Conservation (phyloP, 2,329 filamentous ascomycete genomes). For the Ceratocystiopsis sp. region DNA sequence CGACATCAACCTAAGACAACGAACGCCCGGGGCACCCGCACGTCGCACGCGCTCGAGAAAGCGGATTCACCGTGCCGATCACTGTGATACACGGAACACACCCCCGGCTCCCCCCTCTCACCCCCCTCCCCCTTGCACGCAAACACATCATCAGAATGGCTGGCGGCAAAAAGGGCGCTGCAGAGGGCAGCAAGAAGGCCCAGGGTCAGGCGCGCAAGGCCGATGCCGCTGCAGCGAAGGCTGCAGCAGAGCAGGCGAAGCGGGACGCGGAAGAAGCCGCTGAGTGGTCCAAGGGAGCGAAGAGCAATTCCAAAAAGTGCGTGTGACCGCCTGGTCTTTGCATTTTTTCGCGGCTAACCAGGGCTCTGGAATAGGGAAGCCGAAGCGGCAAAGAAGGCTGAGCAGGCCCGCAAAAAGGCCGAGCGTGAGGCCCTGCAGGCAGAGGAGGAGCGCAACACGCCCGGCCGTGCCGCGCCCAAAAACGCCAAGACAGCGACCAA, state of each 20-base stretch:
- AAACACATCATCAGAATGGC: slow-evolving; percentile 33
- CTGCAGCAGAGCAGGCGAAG: slow-evolving; percentile 51
- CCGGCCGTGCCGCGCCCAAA: slow-evolving; percentile 44
- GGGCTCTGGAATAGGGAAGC: slow-evolving; percentile 43
- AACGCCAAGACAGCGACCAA: slow-evolving; percentile 51
- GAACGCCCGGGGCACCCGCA: no score
- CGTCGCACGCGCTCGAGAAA: no score
- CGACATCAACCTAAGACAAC: no score
- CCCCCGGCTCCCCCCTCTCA: background rate
- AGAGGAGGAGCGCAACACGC: slow-evolving; percentile 58
- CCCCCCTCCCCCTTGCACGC: background rate
- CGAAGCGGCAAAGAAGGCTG: slow-evolving; percentile 68
- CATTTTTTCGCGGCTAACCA: background rate
- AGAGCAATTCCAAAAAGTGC: slow-evolving; percentile 76
- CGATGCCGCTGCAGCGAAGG: slow-evolving; percentile 67
- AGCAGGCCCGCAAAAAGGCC: slow-evolving; percentile 74
- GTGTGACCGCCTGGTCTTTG: slow-evolving; percentile 14
- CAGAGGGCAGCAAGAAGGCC: slow-evolving; percentile 78
- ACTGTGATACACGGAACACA: no score
- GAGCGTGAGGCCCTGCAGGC: slow-evolving; percentile 70
- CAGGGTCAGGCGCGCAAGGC: slow-evolving; percentile 86
- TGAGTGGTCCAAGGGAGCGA: slow-evolving; percentile 75
- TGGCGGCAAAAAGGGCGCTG: slow-evolving; percentile 54
- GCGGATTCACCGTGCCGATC: no score
- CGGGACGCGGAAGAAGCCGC: slow-evolving; percentile 49